phyloP scores from a whole-genome alignment of 148 eudicot genomes.

The Rhododendron ferrugineum region DNA sequence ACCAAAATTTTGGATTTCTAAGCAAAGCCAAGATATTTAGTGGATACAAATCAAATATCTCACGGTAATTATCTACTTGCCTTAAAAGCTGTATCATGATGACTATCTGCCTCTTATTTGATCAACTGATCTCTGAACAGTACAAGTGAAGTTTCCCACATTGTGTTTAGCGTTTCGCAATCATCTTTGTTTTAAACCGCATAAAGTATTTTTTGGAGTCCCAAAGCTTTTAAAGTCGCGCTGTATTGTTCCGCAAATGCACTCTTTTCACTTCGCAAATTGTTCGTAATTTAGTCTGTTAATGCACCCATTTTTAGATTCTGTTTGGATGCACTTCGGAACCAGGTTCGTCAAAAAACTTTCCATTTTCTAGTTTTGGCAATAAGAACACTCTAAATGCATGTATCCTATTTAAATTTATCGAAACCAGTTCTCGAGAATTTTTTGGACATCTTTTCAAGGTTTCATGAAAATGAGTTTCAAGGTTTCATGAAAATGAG shows the following conservation, averaged over 20 bases:
- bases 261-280: too few relatives aligned
- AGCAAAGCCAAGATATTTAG: not conserved
- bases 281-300: too few relatives aligned
- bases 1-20: not conserved
- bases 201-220: not conserved
- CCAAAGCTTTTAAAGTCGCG: not conserved
- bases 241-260: too few relatives aligned
- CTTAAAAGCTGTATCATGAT: not conserved
- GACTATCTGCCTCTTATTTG: not conserved
- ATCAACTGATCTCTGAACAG: not conserved
- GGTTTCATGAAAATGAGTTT: not conserved
- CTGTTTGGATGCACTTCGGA: not conserved
- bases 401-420: not conserved
- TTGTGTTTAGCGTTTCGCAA: not conserved
- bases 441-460: not conserved
- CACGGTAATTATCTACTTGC: not conserved
- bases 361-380: not conserved
- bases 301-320: not conserved
- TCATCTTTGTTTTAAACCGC: not conserved
- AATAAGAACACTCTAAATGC: not conserved
- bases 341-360: not conserved
- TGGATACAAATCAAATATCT: not conserved
- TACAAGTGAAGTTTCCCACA: not conserved
- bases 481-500: not conserved
- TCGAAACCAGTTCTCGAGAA: not conserved